Evolutionary conservation across 1,284 basidiomycete species (phyloP).

Genomic region (Leccinum pachyderme): DNA sequence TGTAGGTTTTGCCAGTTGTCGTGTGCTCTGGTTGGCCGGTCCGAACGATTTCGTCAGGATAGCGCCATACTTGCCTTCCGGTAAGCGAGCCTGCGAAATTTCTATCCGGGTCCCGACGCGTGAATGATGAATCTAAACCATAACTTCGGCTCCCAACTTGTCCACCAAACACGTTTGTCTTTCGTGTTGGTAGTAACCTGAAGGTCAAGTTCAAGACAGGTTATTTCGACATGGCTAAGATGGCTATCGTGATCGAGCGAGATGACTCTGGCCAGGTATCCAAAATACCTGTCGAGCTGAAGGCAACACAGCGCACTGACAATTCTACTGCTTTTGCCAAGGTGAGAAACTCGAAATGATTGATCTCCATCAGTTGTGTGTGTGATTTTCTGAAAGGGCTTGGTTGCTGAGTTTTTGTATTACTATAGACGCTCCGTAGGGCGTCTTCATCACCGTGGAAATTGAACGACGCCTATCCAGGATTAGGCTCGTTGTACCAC

Average conservation of each 20-base stretch:
- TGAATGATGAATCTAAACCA: neutral
- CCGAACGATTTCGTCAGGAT: conserved; percentile 18
- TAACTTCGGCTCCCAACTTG: neutral
- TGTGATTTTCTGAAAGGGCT: neutral
- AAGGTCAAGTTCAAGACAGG: too few species aligned
- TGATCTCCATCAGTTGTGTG: neutral
- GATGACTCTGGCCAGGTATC: conserved; percentile 28
- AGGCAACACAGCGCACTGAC: neutral
- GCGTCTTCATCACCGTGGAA: neutral
- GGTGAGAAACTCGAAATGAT: conserved; percentile 11
- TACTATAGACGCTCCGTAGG: conserved; percentile 1
- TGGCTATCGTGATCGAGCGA: conserved; percentile 17
- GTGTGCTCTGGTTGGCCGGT: neutral
- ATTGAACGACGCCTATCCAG: neutral
- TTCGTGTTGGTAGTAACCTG: too few species aligned
- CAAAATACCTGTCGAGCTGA: conserved; percentile 16
- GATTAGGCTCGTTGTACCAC: conserved; percentile 16
- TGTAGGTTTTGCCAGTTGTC: conserved; percentile 3
- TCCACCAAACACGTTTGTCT: neutral
- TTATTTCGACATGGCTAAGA: neutral
- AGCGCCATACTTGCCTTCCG: conserved; percentile 19
- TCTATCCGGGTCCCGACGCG: neutral
- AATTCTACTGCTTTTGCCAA: conserved; percentile 3
- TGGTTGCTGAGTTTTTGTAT: conserved; percentile 5
- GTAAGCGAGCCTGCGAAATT: conserved; percentile 18